Base-by-base conservation (phyloP, 306 rosid species). In the Cucumis melo region DNA sequence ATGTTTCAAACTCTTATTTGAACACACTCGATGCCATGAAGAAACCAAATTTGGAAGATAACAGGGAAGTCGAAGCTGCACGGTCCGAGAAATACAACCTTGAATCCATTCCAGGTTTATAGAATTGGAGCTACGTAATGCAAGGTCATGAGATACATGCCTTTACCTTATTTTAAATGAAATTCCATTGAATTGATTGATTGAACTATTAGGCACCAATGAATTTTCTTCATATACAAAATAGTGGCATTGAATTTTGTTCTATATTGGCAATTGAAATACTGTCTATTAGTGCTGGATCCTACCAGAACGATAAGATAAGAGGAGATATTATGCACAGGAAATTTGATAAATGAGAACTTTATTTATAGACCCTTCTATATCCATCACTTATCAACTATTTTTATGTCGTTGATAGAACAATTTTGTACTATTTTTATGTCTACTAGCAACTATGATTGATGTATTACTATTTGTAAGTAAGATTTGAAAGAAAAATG, bases 71-170 rank as follows among this genome's bases (percentile, higher is more conserved):
- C 53, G 88, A 85, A 77, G 82, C 90, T 63, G 85, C 84, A 6
- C 78, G 88, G 55, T 88, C 91, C 8, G 80, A 89, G 82, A 89
- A 87, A 63, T 88, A 87, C 85, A 90, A 93, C 84, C 97, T 93
- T 20, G 97, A 93, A 81, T 91, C 98, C 51, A 93, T 93, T 80
- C 96, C 96, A 2, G 98, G 98, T 60, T 96, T 93, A 81, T 93
- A 84, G 20, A 21, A 14, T n/a, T 3, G 36, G 62, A 36, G 78
- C 46, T 4, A 24, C 39, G 1, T 23, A 46, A 70, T 70, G 75
- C 57, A 23, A 70, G 75, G 75, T 24, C 14, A 70, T 70, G 57
- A 19, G 10, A 21, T 46, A 70, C 56, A 70, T 46, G 58, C 57
- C 51, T 70, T 7, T 14, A 46, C 51, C 14, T 46, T 44, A 2